phyloP scores from a whole-genome alignment of 2,329 filamentous ascomycete species.

The Zymoseptoria pseudotritici region DNA sequence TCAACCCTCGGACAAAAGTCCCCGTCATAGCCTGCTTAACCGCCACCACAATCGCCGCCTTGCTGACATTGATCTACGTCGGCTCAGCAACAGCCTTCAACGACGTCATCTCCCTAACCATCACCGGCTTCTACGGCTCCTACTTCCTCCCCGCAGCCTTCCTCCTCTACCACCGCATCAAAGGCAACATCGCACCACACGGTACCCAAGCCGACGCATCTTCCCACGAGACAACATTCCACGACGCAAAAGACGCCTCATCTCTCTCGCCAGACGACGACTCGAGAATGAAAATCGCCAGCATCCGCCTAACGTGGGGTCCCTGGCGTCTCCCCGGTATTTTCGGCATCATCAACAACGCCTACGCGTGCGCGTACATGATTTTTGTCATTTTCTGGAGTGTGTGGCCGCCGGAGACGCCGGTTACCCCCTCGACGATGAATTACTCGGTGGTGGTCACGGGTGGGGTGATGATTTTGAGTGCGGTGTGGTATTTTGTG shows the following conservation, averaged over 20 bases:
- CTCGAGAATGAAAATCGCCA: conserved; percentile 10
- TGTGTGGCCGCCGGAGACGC: conserved; percentile 41
- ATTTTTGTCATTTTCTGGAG: conserved; percentile 51
- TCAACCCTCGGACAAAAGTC: conserved; percentile 23
- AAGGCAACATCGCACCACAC: conserved; percentile 33
- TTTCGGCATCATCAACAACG: conserved; percentile 48
- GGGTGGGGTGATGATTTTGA: conserved; percentile 33
- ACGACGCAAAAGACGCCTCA: background rate
- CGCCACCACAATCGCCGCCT: conserved; percentile 47
- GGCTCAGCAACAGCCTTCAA: conserved; percentile 38
- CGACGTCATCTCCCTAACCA: conserved; percentile 38
- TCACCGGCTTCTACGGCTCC: conserved; percentile 39
- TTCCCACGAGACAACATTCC: background rate
- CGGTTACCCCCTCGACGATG: conserved; percentile 33
- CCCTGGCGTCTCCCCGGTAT: conserved; percentile 48
- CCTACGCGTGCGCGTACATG: conserved; percentile 47
- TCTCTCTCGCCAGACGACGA: background rate
- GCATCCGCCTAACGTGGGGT: conserved; percentile 43
- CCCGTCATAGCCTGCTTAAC: conserved; percentile 31
- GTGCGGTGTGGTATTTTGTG: conserved; percentile 31
- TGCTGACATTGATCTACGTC: conserved; percentile 38
- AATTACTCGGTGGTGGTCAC: conserved; percentile 37
- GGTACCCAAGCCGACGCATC: conserved; percentile 20
- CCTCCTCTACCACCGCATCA: conserved; percentile 36
- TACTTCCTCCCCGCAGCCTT: conserved; percentile 37